These are phyloP conservation scores for Exophiala spinifera DNA, from an alignment of 2,329 filamentous ascomycete genomes.

Conservation along the genomic window DNA sequence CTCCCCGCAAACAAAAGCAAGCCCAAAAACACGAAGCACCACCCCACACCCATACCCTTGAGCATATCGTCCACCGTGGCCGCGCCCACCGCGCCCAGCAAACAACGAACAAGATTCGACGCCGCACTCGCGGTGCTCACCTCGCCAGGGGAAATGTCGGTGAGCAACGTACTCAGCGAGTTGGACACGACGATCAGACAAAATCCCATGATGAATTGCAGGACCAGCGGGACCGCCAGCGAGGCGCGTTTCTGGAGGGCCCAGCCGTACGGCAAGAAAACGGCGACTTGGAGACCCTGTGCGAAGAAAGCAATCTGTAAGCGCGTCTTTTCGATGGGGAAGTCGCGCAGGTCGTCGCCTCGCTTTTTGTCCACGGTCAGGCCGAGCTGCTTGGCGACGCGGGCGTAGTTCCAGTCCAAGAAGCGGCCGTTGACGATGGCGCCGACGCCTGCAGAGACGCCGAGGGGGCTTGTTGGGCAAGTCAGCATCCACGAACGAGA, in stretches of 20 bases:
- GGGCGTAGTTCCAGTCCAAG: slow-evolving; percentile 71
- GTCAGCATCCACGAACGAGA: too few relatives aligned
- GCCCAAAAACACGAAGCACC: slow-evolving; percentile 41
- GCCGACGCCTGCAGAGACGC: too few relatives aligned
- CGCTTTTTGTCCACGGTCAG: slow-evolving; percentile 60
- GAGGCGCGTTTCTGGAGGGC: slow-evolving; percentile 34
- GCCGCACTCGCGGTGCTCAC: slow-evolving; percentile 54
- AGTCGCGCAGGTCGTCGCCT: slow-evolving; percentile 48
- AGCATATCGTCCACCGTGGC: slow-evolving; percentile 52
- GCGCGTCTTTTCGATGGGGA: slow-evolving; percentile 48
- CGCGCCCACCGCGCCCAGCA: slow-evolving; percentile 52
- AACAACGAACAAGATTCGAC: slow-evolving; percentile 52
- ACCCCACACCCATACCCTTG: slow-evolving; percentile 46
- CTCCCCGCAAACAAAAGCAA: slow-evolving; percentile 36
- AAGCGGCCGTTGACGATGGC: too few relatives aligned
- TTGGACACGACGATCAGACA: slow-evolving; percentile 43
- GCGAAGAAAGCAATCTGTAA: slow-evolving; percentile 35
- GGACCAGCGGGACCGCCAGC: slow-evolving; percentile 35
- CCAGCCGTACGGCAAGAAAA: slow-evolving; percentile 39
- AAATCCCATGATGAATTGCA: slow-evolving; percentile 39
- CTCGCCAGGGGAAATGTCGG: slow-evolving; percentile 50
- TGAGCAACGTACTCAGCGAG: slow-evolving; percentile 45
- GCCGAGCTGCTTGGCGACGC: slow-evolving; percentile 60
- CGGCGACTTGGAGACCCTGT: slow-evolving; percentile 28
- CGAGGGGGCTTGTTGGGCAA: too few relatives aligned